phyloP scores from a whole-genome alignment of 2,329 filamentous ascomycete species.

The Aspergillus costaricaensis region DNA sequence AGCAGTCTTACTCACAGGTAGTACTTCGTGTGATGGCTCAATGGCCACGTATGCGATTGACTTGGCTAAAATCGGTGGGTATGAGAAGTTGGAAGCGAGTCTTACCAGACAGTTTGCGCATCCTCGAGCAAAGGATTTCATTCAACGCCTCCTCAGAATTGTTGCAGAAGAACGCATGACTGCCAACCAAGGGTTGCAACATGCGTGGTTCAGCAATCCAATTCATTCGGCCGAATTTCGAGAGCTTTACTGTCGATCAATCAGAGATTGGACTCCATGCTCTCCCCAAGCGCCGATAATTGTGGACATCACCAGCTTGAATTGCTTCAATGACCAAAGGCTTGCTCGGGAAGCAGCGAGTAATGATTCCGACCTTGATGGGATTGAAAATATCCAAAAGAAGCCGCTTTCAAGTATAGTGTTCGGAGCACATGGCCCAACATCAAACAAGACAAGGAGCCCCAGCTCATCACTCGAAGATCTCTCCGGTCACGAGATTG shows the following conservation, averaged over 20 bases:
- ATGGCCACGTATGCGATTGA: constrained; percentile 26
- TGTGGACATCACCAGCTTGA: constrained; percentile 12
- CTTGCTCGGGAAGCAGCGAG: background rate
- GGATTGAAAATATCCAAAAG: no score
- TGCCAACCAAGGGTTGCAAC: constrained; percentile 54
- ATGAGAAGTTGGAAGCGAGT: constrained; percentile 48
- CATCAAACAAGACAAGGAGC: background rate
- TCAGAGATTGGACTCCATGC: constrained; percentile 54
- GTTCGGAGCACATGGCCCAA: background rate
- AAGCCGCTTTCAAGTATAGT: background rate
- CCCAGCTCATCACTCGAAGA: background rate
- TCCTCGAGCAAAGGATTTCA: constrained; percentile 54
- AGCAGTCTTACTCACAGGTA: constrained; percentile 54
- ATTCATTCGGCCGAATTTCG: constrained; percentile 51
- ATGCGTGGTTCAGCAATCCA: constrained; percentile 60
- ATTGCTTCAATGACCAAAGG: background rate
- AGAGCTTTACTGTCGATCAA: constrained; percentile 52
- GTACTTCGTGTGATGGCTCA: constrained; percentile 49
- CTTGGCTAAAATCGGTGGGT: constrained; percentile 43
- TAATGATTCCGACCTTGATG: background rate
- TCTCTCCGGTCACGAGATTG: background rate
- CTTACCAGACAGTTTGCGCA: constrained; percentile 47
- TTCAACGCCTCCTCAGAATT: constrained; percentile 53
- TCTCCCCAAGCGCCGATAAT: constrained; percentile 11
- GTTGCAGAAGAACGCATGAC: constrained; percentile 55